These are phyloP conservation scores for Pseudogymnoascus sp. DNA, from an alignment of 2,329 filamentous ascomycete species.

Conservation along the genomic window DNA sequence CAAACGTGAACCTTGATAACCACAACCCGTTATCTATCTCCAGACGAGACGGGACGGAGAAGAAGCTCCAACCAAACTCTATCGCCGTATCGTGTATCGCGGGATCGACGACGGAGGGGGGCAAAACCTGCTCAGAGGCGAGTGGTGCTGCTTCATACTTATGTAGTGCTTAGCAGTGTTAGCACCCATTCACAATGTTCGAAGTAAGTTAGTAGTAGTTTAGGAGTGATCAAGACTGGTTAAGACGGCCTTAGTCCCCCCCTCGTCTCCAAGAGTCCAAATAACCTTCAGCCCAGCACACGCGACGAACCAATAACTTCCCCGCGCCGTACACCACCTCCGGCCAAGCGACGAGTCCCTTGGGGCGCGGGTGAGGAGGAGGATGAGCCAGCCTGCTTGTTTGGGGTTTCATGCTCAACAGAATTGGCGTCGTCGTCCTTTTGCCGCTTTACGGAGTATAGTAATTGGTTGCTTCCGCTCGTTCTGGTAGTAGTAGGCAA, in stretches of 20 bases:
- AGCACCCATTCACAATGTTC: not conserved
- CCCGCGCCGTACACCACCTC: not conserved
- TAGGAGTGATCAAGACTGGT: not conserved
- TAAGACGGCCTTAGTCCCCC: not conserved
- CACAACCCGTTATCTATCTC: not conserved
- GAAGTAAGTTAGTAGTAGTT: not conserved
- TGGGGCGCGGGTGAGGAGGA: not conserved
- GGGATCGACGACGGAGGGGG: not conserved
- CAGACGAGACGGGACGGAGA: not conserved
- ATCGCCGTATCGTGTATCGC: not conserved
- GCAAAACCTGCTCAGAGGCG: not conserved
- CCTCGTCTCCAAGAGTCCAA: not conserved
- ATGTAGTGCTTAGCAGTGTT: not conserved
- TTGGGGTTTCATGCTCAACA: not conserved
- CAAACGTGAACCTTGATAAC: not conserved
- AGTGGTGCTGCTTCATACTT: not conserved
- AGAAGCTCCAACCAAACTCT: slow-evolving; percentile 5
- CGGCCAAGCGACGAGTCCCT: not conserved
- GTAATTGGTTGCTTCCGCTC: too few relatives aligned
- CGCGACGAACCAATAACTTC: not conserved
- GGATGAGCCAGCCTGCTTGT: not conserved
- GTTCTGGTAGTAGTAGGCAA: too few relatives aligned
- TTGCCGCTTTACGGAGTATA: not conserved
- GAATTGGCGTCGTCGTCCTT: too few relatives aligned
- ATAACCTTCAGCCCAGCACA: not conserved